Percentiles rank a stretch among this genome's conserved stretches.
These are phyloP conservation scores for Cercospora sesami DNA, from an alignment of 2,329 filamentous ascomycete species.

Conservation along the genomic window DNA sequence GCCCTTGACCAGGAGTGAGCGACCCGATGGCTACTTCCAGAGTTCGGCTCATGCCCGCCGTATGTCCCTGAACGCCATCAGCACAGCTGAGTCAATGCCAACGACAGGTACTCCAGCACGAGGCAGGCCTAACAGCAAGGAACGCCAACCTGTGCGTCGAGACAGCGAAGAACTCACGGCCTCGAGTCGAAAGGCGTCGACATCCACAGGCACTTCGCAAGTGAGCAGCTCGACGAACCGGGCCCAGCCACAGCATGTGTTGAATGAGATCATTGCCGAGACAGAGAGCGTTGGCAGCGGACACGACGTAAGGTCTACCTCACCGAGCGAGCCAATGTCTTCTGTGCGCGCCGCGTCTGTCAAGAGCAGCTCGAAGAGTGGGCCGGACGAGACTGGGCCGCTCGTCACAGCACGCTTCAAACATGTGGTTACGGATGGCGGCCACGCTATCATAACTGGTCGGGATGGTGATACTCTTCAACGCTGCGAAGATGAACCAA, in stretches of 20 bases:
- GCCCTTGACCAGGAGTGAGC: slow-evolving; percentile 21
- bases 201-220: slow-evolving; percentile 18
- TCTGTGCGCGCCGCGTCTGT: slow-evolving; percentile 37
- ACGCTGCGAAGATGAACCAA: slow-evolving; percentile 86
- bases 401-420: slow-evolving; percentile 74
- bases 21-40: slow-evolving; percentile 42
- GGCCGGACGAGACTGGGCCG: slow-evolving; percentile 45
- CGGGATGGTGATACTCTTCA: slow-evolving; percentile 70
- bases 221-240: not conserved
- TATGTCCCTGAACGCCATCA: slow-evolving; percentile 16
- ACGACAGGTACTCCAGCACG: not conserved
- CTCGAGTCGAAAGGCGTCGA: slow-evolving; percentile 22
- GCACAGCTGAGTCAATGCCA: not conserved
- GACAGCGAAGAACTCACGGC: not conserved
- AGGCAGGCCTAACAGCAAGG: slow-evolving; percentile 19
- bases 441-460: slow-evolving; percentile 80
- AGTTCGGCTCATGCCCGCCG: slow-evolving; percentile 28
- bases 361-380: slow-evolving; percentile 39
- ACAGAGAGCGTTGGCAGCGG: slow-evolving; percentile 23
- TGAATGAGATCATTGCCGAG: slow-evolving; percentile 28
- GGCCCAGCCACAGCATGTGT: slow-evolving; percentile 15
- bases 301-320: slow-evolving; percentile 2
- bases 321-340: slow-evolving; percentile 28
- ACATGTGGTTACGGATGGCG: slow-evolving; percentile 72
- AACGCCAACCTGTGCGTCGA: slow-evolving; percentile 10